Evolutionary conservation across 805 yeast genomes (phyloP), one percentile per base, ranked within the genome.

Genomic region (Candida ipomoeae): DNA sequence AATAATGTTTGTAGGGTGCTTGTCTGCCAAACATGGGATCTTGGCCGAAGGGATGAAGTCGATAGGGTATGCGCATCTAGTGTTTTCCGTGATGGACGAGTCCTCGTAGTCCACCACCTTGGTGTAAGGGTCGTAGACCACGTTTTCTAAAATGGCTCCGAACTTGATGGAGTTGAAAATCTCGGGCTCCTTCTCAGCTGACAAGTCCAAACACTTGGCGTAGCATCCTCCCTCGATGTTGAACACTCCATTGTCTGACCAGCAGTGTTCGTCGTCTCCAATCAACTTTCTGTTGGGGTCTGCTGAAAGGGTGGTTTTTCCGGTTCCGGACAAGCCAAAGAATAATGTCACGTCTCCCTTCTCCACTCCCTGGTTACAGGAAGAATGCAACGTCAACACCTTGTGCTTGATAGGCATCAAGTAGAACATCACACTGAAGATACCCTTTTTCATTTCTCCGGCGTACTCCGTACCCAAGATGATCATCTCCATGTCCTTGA

Each of bases 221-320:
- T 92, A 92, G 80, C 99, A 92, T 59, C 99, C 99, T 73, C 99
- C 99, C 78, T 92, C 99, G 65, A 92, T 91, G 82, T 94, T 94
- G 85, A 92, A 92, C 53, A 92, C 97, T 76, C 99, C 99, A 61
- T 87, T 78, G 73, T 92, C 96, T 17, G 97, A 88, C 99, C 99
- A 92, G 79, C 98, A 92, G 78, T 92, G 99, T 77, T 92, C 99
- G 69, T 92, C 99, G 71, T 92, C 99, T 70, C 99, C 99, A 67
- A 92, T 92, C 69, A 92, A 82, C 69, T 81, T 74, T 73, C 99
- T 86, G 74, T 89, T 78, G 53, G 97, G 96, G 69, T 92, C 98
- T 49, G 98, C 98, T 61, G 96, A 87, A 62, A 92, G 77, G 15
- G 99, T 92, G 59, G 99, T 92, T 79, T 92, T 92, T 71, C 99